Percentiles rank a stretch among this genome's conserved stretches.
Evolutionary conservation across 495 filamentous ascomycete genomes (phyloP).

Genomic region (Umbilicaria muhlenbergii): DNA sequence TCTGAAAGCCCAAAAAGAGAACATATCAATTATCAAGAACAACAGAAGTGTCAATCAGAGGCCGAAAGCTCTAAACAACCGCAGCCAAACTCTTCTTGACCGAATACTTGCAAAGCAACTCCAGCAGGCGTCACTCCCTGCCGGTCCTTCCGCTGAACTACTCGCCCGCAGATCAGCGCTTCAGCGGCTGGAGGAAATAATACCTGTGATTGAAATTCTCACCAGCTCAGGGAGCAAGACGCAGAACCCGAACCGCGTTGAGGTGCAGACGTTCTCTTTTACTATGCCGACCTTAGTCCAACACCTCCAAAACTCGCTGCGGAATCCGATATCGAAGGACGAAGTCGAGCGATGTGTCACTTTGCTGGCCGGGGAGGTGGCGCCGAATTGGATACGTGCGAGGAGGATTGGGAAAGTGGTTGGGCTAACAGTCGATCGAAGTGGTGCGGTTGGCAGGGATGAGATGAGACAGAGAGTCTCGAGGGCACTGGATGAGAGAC

Average conservation of each 20-base stretch:
- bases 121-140: constrained; percentile 23
- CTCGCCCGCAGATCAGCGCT: constrained; percentile 40
- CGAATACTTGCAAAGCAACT: constrained; percentile 46
- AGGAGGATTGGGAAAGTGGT: constrained; percentile 36
- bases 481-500: constrained; percentile 14
- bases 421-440: constrained; percentile 40
- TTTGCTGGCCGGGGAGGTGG: constrained; percentile 41
- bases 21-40: neutral
- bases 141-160: constrained; percentile 27
- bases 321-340: constrained; percentile 41
- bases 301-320: constrained; percentile 43
- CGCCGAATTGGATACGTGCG: constrained; percentile 45
- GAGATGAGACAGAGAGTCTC: constrained; percentile 29
- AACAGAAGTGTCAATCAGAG: too few relatives aligned
- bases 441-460: constrained; percentile 22
- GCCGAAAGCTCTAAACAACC: neutral
- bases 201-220: constrained; percentile 42
- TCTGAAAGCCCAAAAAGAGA: constrained; percentile 10
- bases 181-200: constrained; percentile 43
- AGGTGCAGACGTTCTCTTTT: constrained; percentile 24
- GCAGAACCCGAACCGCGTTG: too few relatives aligned
- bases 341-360: constrained; percentile 40
- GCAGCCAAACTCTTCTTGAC: constrained; percentile 30
- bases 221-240: constrained; percentile 20
- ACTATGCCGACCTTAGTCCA: constrained; percentile 42